Conservation (phyloP, 768 basidiomycete genomes). For the Agaricus bisporus region DNA sequence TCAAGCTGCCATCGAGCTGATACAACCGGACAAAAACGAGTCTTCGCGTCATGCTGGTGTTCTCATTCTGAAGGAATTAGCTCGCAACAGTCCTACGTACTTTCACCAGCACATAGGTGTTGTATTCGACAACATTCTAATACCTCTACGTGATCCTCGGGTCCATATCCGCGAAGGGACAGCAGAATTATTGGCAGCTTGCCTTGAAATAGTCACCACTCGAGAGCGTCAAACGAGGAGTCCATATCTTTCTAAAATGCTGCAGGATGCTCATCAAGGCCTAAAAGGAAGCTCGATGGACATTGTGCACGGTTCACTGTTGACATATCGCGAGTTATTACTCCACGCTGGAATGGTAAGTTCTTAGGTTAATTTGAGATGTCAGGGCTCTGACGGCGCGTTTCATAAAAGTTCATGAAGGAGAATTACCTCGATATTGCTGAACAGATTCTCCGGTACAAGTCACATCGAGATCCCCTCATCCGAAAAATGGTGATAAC, state of each 20-base stretch:
- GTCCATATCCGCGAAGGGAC: slow-evolving; percentile 91
- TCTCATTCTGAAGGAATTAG: slow-evolving; percentile 89
- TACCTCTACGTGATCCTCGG: slow-evolving; percentile 85
- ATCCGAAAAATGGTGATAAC: slow-evolving; percentile 94
- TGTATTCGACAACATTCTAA: slow-evolving; percentile 90
- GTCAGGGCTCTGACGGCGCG: background rate
- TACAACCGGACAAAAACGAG: slow-evolving; percentile 78
- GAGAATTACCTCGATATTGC: slow-evolving; percentile 83
- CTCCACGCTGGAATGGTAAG: slow-evolving; percentile 90
- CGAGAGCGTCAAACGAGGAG: slow-evolving; percentile 66
- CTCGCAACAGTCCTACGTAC: slow-evolving; percentile 78
- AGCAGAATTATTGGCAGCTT: slow-evolving; percentile 88
- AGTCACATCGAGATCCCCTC: slow-evolving; percentile 80
- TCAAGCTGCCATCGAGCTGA: slow-evolving; percentile 72
- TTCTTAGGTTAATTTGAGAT: slow-evolving; percentile 4
- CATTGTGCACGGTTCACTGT: slow-evolving; percentile 85
- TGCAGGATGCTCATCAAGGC: slow-evolving; percentile 82
- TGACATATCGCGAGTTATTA: slow-evolving; percentile 87
- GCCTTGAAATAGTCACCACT: slow-evolving; percentile 79
- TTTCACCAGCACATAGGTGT: slow-evolving; percentile 85
- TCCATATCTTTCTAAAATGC: slow-evolving; percentile 71
- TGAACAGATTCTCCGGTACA: slow-evolving; percentile 86
- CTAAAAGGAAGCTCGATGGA: slow-evolving; percentile 78
- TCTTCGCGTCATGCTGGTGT: slow-evolving; percentile 90
- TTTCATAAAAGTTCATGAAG: slow-evolving; percentile 64